A percentile compares a stretch with the other conserved stretches of the same genome.
Evolutionary conservation across 2,329 filamentous ascomycete species (phyloP).

Genomic region (Pseudogymnoascus sp.): DNA sequence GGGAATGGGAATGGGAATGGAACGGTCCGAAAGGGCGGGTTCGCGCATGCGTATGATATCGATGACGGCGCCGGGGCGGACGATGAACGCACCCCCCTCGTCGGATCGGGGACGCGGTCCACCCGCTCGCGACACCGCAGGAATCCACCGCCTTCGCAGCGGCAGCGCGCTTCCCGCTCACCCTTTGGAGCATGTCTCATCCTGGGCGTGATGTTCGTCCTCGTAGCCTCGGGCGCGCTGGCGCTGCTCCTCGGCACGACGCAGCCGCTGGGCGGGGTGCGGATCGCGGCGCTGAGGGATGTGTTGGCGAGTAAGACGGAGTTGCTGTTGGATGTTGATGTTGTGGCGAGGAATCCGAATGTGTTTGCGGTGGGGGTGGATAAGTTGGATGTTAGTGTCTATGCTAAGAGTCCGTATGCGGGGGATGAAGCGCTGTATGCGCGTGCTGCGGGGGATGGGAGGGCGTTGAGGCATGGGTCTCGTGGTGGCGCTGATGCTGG

Average conservation of each 20-base stretch:
- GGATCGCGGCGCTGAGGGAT: slow-evolving; percentile 74
- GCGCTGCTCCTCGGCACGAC: slow-evolving; percentile 89
- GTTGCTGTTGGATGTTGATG: slow-evolving; percentile 85
- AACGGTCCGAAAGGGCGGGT: slow-evolving; percentile 55
- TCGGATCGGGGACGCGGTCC: slow-evolving; percentile 53
- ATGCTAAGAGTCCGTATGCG: slow-evolving; percentile 87
- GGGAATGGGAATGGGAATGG: slow-evolving; percentile 38
- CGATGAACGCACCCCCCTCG: slow-evolving; percentile 80
- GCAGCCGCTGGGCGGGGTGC: slow-evolving; percentile 73
- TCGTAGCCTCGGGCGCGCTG: slow-evolving; percentile 77
- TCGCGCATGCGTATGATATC: slow-evolving; percentile 61
- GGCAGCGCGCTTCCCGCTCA: slow-evolving; percentile 56
- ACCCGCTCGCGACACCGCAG: slow-evolving; percentile 51
- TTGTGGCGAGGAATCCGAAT: slow-evolving; percentile 87
- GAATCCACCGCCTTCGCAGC: slow-evolving; percentile 48
- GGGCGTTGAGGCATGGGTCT: slow-evolving; percentile 26
- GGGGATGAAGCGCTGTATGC: slow-evolving; percentile 33
- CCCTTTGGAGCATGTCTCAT: slow-evolving; percentile 83
- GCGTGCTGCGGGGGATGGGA: slow-evolving; percentile 38
- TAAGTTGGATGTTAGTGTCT: slow-evolving; percentile 83
- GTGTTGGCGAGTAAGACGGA: slow-evolving; percentile 92
- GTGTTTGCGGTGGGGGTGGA: slow-evolving; percentile 81
- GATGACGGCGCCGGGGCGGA: slow-evolving; percentile 75
- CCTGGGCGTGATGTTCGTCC: slow-evolving; percentile 70
- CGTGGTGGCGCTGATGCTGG: slow-evolving; percentile 28